These are phyloP conservation scores for Cunninghamia lanceolata DNA, from an alignment of 75 land plant species.

Conservation along the genomic window DNA sequence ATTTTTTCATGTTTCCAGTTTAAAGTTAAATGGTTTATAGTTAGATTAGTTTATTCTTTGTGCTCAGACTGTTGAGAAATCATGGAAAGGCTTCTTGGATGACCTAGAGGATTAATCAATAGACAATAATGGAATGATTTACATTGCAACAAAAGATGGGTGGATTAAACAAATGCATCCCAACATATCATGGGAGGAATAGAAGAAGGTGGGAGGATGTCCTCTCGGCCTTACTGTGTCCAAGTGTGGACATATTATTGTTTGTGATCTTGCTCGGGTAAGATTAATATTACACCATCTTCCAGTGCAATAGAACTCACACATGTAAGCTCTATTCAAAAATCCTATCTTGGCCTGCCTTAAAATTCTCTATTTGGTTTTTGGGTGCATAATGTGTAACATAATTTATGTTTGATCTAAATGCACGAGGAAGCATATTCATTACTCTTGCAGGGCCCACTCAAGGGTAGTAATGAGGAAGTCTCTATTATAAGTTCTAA, in stretches of 20 bases:
- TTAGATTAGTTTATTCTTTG: neutral
- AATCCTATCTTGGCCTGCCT: no score
- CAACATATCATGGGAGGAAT: conserved; percentile 48
- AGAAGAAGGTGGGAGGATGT: conserved; percentile 33
- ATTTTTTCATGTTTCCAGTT: no score
- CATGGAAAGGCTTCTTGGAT: conserved; percentile 46
- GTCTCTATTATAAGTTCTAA: conserved; percentile 36
- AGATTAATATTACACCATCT: no score
- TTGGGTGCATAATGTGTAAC: neutral
- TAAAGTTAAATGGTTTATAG: no score
- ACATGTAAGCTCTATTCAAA: neutral
- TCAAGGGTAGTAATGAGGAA: conserved; percentile 41
- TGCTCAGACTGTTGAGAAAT: conserved; percentile 29
- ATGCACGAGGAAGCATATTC: neutral
- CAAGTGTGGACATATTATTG: conserved; percentile 39
- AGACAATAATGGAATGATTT: conserved; percentile 33
- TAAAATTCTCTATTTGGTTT: neutral
- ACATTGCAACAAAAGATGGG: conserved; percentile 63
- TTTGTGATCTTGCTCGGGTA: conserved; percentile 51
- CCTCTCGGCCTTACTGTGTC: conserved; percentile 49
- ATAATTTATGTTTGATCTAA: neutral
- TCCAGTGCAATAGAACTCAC: neutral
- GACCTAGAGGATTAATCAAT: conserved; percentile 50
- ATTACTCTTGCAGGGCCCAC: conserved; percentile 46
- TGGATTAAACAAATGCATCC: conserved; percentile 57